These are phyloP conservation scores for Phytophthora cajani DNA, from an alignment of 352 stramenopile species.

Conservation along the genomic window DNA sequence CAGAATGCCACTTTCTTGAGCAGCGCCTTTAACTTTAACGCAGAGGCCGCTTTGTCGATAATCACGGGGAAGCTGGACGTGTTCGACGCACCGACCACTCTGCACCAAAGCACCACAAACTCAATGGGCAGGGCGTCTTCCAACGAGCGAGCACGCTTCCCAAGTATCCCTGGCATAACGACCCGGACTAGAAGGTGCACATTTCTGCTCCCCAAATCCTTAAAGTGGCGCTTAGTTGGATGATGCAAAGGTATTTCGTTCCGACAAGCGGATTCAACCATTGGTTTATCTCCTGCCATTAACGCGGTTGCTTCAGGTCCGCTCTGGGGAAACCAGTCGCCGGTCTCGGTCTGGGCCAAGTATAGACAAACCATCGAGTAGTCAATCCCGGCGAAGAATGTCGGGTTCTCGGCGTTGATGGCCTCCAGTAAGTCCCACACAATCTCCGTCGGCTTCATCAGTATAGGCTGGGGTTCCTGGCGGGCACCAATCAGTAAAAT, in stretches of 20 bases:
- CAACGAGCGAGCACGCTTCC: background rate
- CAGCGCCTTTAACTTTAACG: background rate
- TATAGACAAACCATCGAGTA: background rate
- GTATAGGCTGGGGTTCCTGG: background rate
- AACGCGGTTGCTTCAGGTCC: background rate
- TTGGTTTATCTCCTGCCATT: background rate
- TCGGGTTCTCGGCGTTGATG: background rate
- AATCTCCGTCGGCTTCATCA: background rate
- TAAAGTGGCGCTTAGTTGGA: background rate
- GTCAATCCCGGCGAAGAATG: background rate
- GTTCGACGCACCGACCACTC: background rate
- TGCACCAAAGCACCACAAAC: background rate
- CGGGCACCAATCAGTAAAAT: background rate
- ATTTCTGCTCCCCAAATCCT: background rate
- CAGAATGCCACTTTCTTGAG: background rate
- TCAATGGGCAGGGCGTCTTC: background rate
- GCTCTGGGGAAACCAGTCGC: background rate
- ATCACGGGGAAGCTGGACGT: background rate
- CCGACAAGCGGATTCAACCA: background rate
- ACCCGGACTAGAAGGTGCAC: background rate
- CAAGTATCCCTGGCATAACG: background rate
- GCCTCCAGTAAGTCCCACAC: background rate
- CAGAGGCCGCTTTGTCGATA: background rate
- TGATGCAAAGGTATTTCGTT: background rate
- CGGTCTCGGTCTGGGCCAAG: background rate